phyloP scores from a whole-genome alignment of 1,139 yeast genomes.

The Taphrina communis region DNA sequence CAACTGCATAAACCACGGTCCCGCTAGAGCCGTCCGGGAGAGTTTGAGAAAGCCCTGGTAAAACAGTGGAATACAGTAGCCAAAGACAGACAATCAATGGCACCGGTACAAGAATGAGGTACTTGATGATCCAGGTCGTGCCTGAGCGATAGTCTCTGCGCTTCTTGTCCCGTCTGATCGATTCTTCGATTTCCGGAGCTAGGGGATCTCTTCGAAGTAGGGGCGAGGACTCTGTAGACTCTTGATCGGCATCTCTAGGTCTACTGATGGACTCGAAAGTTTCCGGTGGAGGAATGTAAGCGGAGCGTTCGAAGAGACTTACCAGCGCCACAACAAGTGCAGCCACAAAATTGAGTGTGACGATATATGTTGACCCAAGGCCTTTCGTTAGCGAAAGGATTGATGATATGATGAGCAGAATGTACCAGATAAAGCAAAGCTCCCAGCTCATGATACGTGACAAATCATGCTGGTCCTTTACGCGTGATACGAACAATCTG shows the following conservation, averaged over 20 bases:
- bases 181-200: slow-evolving; percentile 26
- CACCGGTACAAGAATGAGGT: slow-evolving; percentile 37
- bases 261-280: slow-evolving; percentile 32
- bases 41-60: slow-evolving; percentile 47
- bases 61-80: slow-evolving; percentile 44
- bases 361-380: slow-evolving; percentile 40
- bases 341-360: slow-evolving; percentile 38
- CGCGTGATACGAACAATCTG: slow-evolving; percentile 32
- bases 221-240: slow-evolving; percentile 30
- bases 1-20: slow-evolving; percentile 16
- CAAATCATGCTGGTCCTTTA: slow-evolving; percentile 36
- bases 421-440: slow-evolving; percentile 40
- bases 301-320: slow-evolving; percentile 38
- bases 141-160: slow-evolving; percentile 38
- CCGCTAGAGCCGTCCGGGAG: slow-evolving; percentile 44
- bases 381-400: slow-evolving; percentile 28
- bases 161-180: slow-evolving; percentile 23
- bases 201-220: slow-evolving; percentile 33
- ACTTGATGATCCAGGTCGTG: slow-evolving; percentile 41
- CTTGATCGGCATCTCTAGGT: slow-evolving; percentile 32
- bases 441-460: slow-evolving; percentile 42
- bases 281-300: slow-evolving; percentile 38
- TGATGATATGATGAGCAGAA: slow-evolving; percentile 33
- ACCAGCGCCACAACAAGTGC: slow-evolving; percentile 39
- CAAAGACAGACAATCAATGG: slow-evolving; percentile 44